A percentile compares a stretch with the other conserved stretches of the same genome.
These are phyloP conservation scores for Aegilops tauschii DNA, from an alignment of 176 grass and related monocot genomes.

Conservation along the genomic window DNA sequence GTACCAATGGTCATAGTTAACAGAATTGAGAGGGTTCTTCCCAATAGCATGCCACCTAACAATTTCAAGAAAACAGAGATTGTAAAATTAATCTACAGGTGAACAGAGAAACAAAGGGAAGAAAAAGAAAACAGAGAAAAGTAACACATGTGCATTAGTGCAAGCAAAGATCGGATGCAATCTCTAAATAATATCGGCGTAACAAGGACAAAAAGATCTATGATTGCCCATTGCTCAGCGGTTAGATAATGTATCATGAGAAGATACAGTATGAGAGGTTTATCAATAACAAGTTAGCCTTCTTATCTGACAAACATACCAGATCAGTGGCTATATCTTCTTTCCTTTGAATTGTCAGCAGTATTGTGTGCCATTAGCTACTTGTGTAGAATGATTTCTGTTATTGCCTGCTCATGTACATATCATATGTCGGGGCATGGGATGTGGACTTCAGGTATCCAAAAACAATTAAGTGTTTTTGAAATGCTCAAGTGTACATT, in stretches of 20 bases:
- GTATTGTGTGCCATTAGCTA: not conserved
- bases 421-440: not conserved
- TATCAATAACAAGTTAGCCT: not conserved
- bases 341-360: not conserved
- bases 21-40: slow-evolving; percentile 82
- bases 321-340: not conserved
- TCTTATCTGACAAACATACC: not conserved
- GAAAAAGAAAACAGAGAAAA: slow-evolving; percentile 11
- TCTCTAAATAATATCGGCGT: not conserved
- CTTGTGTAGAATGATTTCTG: too few species aligned
- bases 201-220: not conserved
- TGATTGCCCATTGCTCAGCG: not conserved
- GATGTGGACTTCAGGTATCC: too few species aligned
- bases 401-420: not conserved
- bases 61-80: slow-evolving; percentile 14
- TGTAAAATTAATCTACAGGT: not conserved
- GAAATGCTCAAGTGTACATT: not conserved
- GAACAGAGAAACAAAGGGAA: not conserved
- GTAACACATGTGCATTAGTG: slow-evolving; percentile 2
- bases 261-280: slow-evolving; percentile 4
- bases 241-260: not conserved
- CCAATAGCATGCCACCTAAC: slow-evolving; percentile 82
- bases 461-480: not conserved
- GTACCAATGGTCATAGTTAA: slow-evolving; percentile 93
- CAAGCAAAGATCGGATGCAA: not conserved